phyloP scores from a whole-genome alignment of 257 asterid genomes.

The Solanum bukasovii region DNA sequence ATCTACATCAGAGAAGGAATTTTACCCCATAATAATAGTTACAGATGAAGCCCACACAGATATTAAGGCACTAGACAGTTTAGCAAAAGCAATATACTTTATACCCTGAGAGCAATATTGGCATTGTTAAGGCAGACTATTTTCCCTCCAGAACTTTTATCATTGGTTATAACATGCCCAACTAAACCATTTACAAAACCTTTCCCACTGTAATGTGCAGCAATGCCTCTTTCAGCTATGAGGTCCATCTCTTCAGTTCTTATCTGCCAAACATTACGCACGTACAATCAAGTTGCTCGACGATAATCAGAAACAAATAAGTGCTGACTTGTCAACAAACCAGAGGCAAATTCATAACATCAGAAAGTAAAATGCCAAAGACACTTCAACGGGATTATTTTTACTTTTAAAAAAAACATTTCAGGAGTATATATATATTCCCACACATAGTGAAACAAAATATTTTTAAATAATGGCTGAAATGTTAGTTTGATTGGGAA shows the following conservation, averaged over 20 bases:
- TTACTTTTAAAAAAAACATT: not conserved
- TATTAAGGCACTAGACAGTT: not conserved
- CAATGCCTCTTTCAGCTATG: constrained; percentile 93
- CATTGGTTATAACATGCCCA: constrained; percentile 53
- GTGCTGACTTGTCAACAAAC: not conserved
- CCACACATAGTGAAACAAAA: not conserved
- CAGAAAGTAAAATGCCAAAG: not conserved
- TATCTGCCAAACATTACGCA: constrained; percentile 36
- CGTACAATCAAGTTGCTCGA: not conserved
- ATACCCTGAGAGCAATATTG: constrained; percentile 84
- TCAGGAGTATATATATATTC: not conserved
- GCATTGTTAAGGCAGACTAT: constrained; percentile 78
- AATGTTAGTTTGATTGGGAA: not conserved
- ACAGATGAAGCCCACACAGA: not conserved
- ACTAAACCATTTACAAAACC: constrained; percentile 68
- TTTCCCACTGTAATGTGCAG: constrained; percentile 91
- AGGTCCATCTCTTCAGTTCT: constrained; percentile 94
- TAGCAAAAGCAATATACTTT: constrained; percentile 7
- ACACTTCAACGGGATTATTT: not conserved
- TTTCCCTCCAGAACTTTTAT: constrained; percentile 48
- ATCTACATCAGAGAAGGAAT: constrained; percentile 38
- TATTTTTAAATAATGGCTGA: not conserved
- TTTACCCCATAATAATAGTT: not conserved
- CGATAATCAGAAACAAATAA: not conserved
- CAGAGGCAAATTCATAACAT: not conserved